Evolutionary conservation across 208 protist species (phyloP).

Genomic region (Leishmania guyanensis): DNA sequence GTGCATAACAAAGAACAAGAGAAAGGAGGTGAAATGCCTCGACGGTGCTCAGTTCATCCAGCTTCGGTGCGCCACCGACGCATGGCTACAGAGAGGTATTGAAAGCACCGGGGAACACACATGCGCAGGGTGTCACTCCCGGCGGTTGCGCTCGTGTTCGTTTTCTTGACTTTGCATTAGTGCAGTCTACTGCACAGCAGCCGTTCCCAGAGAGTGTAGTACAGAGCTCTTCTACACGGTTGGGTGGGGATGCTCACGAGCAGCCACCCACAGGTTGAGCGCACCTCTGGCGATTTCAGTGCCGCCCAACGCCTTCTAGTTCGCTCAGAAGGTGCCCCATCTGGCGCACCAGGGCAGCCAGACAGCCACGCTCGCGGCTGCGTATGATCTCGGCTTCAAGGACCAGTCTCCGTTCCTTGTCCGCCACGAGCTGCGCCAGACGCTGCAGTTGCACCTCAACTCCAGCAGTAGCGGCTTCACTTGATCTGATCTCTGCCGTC

Average conservation of each 20-base stretch:
- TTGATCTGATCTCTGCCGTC: neutral
- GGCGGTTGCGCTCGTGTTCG: no score
- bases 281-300: neutral
- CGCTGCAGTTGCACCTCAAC: neutral
- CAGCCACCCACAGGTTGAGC: neutral
- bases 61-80: neutral
- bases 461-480: neutral
- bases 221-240: neutral
- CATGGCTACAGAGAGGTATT: neutral
- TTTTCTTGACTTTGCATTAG: no score
- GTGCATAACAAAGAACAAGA: neutral
- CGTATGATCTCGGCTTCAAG: neutral
- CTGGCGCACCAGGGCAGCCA: conserved; percentile 1
- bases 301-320: neutral
- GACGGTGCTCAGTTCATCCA: neutral
- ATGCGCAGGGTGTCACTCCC: neutral
- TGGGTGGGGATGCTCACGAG: neutral
- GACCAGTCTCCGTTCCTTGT: neutral
- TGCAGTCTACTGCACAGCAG: neutral
- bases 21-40: neutral
- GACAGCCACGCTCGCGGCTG: neutral
- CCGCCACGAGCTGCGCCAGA: conserved; percentile 5
- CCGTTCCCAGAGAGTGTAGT: neutral
- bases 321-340: neutral
- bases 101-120: neutral